These are phyloP conservation scores for Diphasiastrum complanatum DNA, from an alignment of 83 land plant genomes.

Conservation along the genomic window DNA sequence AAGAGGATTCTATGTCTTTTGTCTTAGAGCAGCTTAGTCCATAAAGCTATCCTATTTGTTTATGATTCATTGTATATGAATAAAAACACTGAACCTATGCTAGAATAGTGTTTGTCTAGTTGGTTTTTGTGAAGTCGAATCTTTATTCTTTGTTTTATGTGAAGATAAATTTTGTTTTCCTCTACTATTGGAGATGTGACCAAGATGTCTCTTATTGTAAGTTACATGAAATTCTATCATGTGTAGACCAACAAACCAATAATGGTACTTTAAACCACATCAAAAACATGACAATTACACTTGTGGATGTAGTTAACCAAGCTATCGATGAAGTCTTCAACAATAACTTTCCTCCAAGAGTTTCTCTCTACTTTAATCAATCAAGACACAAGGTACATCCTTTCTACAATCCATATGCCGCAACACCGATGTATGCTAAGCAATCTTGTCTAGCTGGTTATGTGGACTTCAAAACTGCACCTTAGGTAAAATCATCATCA, in stretches of 20 bases:
- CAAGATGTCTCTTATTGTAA: conserved; percentile 54
- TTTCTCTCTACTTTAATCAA: conserved; percentile 52
- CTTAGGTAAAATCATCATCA: conserved; percentile 13
- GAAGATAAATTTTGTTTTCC: conserved; percentile 56
- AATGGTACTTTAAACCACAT: conserved; percentile 48
- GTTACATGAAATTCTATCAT: conserved; percentile 60
- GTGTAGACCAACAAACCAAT: conserved; percentile 58
- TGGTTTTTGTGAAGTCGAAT: no score
- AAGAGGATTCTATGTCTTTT: no score
- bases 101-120: no score
- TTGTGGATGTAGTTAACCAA: conserved; percentile 7
- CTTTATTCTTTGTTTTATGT: no score
- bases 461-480: neutral
- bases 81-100: no score
- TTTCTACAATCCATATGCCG: conserved; percentile 17
- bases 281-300: conserved; percentile 41
- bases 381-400: conserved; percentile 41
- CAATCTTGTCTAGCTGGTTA: conserved; percentile 32
- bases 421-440: conserved; percentile 16
- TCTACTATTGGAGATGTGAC: conserved; percentile 66
- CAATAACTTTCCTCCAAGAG: neutral
- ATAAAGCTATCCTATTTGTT: no score
- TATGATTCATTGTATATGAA: no score
- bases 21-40: no score
- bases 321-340: conserved; percentile 5